Evolutionary conservation across 805 yeast genomes (phyloP).

Genomic region (Starmera dryadoides): DNA sequence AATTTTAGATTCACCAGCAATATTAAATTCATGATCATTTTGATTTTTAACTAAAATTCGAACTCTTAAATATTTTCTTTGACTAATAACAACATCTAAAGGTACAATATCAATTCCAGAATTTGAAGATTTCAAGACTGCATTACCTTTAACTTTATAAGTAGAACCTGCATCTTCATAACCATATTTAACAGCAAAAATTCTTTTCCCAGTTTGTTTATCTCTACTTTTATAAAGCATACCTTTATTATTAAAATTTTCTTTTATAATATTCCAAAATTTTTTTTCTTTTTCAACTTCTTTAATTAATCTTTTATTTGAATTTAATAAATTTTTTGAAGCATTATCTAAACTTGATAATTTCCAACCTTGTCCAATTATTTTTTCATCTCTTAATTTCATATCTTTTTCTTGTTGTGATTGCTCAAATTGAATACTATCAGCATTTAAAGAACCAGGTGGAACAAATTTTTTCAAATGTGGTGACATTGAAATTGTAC

Average conservation of each 20-base stretch:
- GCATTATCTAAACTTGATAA: slow-evolving; percentile 57
- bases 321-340: slow-evolving; percentile 39
- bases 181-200: slow-evolving; percentile 81
- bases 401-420: slow-evolving; percentile 16
- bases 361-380: slow-evolving; percentile 68
- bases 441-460: slow-evolving; percentile 60
- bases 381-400: slow-evolving; percentile 15
- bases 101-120: slow-evolving; percentile 34
- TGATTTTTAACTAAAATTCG: slow-evolving; percentile 49
- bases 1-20: slow-evolving; percentile 49
- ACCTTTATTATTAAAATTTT: slow-evolving; percentile 36
- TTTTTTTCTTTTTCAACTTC: slow-evolving; percentile 55
- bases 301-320: slow-evolving; percentile 41
- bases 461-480: slow-evolving; percentile 69
- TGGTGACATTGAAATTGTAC: slow-evolving; percentile 82
- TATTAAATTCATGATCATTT: too few relatives aligned
- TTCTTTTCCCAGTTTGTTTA: slow-evolving; percentile 41
- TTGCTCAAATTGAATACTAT: slow-evolving; percentile 18
- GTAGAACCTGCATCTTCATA: slow-evolving; percentile 89
- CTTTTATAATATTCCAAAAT: slow-evolving; percentile 51
- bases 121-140: slow-evolving; percentile 48
- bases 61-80: slow-evolving; percentile 48
- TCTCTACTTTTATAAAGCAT: slow-evolving; percentile 61
- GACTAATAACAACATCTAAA: slow-evolving; percentile 26
- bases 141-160: slow-evolving; percentile 62